phyloP scores from a whole-genome alignment of 805 yeast species.

The Groenewaldozyma salmanticensis region DNA sequence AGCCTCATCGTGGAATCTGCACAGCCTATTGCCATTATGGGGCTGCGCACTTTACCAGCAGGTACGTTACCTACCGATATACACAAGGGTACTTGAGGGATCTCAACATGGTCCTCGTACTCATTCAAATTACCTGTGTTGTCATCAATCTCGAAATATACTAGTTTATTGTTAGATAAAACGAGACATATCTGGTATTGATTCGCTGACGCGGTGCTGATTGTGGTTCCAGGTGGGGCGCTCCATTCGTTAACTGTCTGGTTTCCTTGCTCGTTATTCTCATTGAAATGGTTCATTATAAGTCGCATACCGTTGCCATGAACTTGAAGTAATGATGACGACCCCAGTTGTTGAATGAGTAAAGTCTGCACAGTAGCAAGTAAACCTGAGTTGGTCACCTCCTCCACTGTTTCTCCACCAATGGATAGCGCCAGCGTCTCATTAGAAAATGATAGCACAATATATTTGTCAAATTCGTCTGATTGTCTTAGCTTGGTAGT shows the following conservation, averaged over 20 bases:
- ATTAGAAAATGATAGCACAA: constrained; percentile 55
- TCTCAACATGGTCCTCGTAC: constrained; percentile 50
- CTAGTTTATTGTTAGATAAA: constrained; percentile 61
- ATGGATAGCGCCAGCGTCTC: constrained; percentile 65
- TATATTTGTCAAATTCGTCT: constrained; percentile 48
- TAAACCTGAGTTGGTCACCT: constrained; percentile 60
- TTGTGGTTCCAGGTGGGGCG: constrained; percentile 67
- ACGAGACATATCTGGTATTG: constrained; percentile 60
- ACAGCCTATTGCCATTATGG: constrained; percentile 60
- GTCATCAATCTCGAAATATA: constrained; percentile 72
- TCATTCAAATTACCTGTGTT: constrained; percentile 56
- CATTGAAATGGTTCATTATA: constrained; percentile 25
- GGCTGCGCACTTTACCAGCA: constrained; percentile 38
- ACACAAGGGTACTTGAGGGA: constrained; percentile 35
- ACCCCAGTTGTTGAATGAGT: constrained; percentile 59
- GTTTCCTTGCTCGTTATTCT: too few relatives aligned
- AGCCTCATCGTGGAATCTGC: constrained; percentile 63
- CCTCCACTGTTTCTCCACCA: constrained; percentile 66
- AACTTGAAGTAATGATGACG: constrained; percentile 56
- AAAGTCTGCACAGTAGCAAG: constrained; percentile 49
- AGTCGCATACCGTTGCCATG: constrained; percentile 63
- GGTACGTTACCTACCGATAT: constrained; percentile 42
- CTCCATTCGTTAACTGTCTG: constrained; percentile 56
- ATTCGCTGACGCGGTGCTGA: constrained; percentile 53
- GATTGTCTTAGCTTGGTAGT: constrained; percentile 41